These are phyloP conservation scores for Stevia rebaudiana DNA, from an alignment of 140 eudicot genomes.

Conservation along the genomic window DNA sequence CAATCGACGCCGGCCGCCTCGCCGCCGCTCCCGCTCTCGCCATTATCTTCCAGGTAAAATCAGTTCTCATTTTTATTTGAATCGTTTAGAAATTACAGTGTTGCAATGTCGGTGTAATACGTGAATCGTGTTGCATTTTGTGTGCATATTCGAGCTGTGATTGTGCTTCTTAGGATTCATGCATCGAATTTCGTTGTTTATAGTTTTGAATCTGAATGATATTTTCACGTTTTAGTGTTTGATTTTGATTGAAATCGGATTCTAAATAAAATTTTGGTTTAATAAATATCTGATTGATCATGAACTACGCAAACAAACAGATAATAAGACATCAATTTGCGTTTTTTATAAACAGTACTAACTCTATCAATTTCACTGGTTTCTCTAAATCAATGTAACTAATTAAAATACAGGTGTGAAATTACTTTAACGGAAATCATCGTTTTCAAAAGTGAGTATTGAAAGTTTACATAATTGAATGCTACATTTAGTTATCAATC, in stretches of 20 bases:
- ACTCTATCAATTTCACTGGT: too few relatives aligned
- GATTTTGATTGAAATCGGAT: not conserved
- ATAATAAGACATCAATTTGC: not conserved
- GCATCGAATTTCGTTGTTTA: not conserved
- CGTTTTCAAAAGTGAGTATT: too few relatives aligned
- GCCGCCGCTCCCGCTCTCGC: conserved; percentile 67
- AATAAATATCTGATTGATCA: not conserved
- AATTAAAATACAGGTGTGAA: too few relatives aligned
- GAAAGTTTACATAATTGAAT: too few relatives aligned
- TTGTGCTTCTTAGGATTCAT: not conserved
- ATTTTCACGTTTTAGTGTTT: not conserved
- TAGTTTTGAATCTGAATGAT: not conserved
- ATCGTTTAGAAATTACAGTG: too few relatives aligned
- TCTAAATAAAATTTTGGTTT: not conserved
- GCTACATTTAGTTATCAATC: too few relatives aligned
- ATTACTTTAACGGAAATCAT: too few relatives aligned
- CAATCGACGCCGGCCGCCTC: conserved; percentile 77
- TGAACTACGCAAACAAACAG: not conserved
- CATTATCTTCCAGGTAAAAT: conserved; percentile 60
- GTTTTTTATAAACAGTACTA: not conserved
- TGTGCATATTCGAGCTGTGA: not conserved
- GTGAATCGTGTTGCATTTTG: not conserved
- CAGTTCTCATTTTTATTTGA: not conserved
- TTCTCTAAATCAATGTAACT: too few relatives aligned
- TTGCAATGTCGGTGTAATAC: not conserved